Conservation (phyloP, 345 rosid genomes). For the Brassica napus region DNA sequence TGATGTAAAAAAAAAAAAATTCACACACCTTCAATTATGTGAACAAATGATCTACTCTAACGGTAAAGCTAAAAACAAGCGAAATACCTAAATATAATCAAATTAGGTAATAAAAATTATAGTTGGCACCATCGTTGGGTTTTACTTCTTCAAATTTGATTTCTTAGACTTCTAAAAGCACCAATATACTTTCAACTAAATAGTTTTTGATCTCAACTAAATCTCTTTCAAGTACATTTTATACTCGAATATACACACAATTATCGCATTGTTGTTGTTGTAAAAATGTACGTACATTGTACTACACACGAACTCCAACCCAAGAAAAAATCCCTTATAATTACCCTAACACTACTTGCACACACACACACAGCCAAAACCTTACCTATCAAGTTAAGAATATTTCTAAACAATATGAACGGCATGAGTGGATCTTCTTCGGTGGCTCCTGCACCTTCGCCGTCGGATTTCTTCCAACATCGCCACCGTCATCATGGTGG, state of each 20-base stretch:
- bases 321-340: slow-evolving; percentile 15
- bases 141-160: not conserved
- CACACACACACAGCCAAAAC: not conserved
- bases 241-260: not conserved
- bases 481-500: slow-evolving; percentile 29
- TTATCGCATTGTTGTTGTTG: slow-evolving; percentile 22
- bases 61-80: not conserved
- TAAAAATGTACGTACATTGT: slow-evolving; percentile 36
- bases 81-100: not conserved
- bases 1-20: no score
- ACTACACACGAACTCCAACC: slow-evolving; percentile 37
- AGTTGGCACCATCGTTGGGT: not conserved
- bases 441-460: slow-evolving; percentile 35
- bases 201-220: not conserved
- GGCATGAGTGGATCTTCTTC: slow-evolving; percentile 29
- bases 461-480: slow-evolving; percentile 12
- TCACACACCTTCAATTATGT: not conserved
- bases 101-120: not conserved
- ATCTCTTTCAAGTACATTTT: slow-evolving; percentile 20
- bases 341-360: not conserved
- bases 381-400: not conserved
- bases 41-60: not conserved
- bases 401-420: slow-evolving; percentile 28
- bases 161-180: not conserved
- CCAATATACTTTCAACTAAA: not conserved